phyloP scores from a whole-genome alignment of 1,139 yeast genomes.

The Spencermartinsiella ligniputridi region DNA sequence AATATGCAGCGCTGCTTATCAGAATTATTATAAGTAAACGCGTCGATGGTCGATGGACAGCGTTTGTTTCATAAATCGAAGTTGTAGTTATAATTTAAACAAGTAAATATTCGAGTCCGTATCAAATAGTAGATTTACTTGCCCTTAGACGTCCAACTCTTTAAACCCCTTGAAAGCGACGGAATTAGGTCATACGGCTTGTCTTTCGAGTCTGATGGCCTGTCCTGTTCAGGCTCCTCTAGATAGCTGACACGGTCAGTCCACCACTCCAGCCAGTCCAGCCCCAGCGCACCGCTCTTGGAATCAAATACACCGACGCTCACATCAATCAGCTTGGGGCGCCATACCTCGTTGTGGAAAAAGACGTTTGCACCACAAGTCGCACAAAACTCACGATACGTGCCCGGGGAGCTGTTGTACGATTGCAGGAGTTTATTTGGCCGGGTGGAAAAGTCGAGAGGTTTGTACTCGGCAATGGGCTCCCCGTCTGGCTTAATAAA shows the following conservation, averaged over 20 bases:
- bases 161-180: not conserved
- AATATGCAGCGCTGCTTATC: no score
- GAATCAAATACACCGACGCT: conserved; percentile 1
- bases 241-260: conserved; percentile 1
- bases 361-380: conserved; percentile 2
- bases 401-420: conserved; percentile 1
- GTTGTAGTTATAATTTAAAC: no score
- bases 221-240: not conserved
- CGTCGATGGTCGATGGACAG: no score
- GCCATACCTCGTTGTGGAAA: conserved; percentile 1
- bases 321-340: conserved; percentile 1
- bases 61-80: no score
- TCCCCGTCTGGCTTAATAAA: not conserved
- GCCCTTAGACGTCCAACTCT: no score
- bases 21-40: no score
- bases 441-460: not conserved
- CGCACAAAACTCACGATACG: conserved; percentile 2
- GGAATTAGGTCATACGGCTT: not conserved
- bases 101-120: no score
- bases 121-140: no score
- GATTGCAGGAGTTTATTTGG: not conserved
- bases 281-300: not conserved
- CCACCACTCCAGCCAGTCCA: conserved; percentile 5
- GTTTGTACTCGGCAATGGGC: not conserved
- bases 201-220: not conserved